Evolutionary conservation across 768 basidiomycete species (phyloP), one percentile per base, ranked within the genome.

Genomic region (Asterophora parasitica): DNA sequence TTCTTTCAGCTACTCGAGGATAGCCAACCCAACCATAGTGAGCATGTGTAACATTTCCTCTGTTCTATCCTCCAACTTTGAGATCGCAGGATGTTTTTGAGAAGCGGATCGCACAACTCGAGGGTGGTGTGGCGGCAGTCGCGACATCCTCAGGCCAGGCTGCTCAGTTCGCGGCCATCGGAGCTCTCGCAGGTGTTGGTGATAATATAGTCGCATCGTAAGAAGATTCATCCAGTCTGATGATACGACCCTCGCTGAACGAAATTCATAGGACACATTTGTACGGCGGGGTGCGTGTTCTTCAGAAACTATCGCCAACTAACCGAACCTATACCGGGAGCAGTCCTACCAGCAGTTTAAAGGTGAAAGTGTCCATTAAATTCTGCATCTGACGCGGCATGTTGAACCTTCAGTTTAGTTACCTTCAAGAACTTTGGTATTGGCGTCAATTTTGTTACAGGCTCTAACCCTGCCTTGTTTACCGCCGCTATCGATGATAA

Each of bases 191-290:
- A 1, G 65, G 72, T 1, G 61, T 73, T 5, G 88, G 89, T 0
- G 88, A 91, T 58, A 92, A 91, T 60, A 85, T 90, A 46, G 79
- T 91, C 5, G 78, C 83, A 2, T 77, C 83, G 80, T 83, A 51
- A 63, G 79, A 68, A 3, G 13, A 8, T 27, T 12, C 42, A 1
- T 17, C 27, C 17, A 35, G 32, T 16, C 26, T 30, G 43, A 37
- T 28, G 58, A 52, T 51, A 36, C n/a, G n/a, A n/a, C 34, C 17
- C 19, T 10, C 23, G 20, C 8, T 31, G 12, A 31, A 38, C 9
- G n/a, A 23, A 1, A 9, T n/a, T 23, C 10, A 8, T 39, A 83
- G 80, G 1, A 77, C 82, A 8, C 77, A 71, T 57, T 68, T 88
- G 13, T 88, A 87, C 48, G 85, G 85, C 38, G 84, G 85, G 16